phyloP scores from a whole-genome alignment of 371 early-diverging fungal species.

The Amoeboaphelidium protococcarum region DNA sequence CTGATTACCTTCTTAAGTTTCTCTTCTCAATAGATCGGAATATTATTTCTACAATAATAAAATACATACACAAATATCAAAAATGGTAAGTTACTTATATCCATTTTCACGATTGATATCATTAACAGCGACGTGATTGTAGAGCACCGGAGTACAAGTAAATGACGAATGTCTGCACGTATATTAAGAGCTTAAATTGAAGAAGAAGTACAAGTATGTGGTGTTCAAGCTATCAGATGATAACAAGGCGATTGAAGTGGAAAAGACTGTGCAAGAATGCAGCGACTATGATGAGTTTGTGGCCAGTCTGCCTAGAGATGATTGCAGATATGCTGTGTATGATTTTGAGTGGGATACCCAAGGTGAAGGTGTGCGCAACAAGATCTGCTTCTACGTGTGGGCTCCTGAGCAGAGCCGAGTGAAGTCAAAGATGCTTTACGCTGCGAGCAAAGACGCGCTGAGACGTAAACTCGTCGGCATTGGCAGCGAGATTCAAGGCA shows the following conservation, averaged over 20 bases:
- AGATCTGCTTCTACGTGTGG: slow-evolving; percentile 38
- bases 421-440: slow-evolving; percentile 71
- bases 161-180: slow-evolving; percentile 24
- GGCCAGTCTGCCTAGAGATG: slow-evolving; percentile 24
- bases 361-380: slow-evolving; percentile 39
- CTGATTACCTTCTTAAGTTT: no score
- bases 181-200: slow-evolving; percentile 41
- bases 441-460: slow-evolving; percentile 56
- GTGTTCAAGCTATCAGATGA: slow-evolving; percentile 45
- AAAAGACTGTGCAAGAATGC: slow-evolving; percentile 19
- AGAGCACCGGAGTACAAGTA: slow-evolving; percentile 39
- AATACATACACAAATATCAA: no score
- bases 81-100: no score
- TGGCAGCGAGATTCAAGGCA: slow-evolving; percentile 55
- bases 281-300: slow-evolving; percentile 37
- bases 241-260: slow-evolving; percentile 31
- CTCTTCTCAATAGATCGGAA: no score
- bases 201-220: slow-evolving; percentile 36
- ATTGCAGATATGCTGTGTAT: slow-evolving; percentile 56
- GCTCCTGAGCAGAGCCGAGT: slow-evolving; percentile 48
- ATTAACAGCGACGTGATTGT: no score
- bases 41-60: no score
- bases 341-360: slow-evolving; percentile 42
- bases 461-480: slow-evolving; percentile 44
- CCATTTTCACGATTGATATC: no score